Base-by-base conservation (phyloP, 176 grass and related monocot genomes). In the Musa beccarii region DNA sequence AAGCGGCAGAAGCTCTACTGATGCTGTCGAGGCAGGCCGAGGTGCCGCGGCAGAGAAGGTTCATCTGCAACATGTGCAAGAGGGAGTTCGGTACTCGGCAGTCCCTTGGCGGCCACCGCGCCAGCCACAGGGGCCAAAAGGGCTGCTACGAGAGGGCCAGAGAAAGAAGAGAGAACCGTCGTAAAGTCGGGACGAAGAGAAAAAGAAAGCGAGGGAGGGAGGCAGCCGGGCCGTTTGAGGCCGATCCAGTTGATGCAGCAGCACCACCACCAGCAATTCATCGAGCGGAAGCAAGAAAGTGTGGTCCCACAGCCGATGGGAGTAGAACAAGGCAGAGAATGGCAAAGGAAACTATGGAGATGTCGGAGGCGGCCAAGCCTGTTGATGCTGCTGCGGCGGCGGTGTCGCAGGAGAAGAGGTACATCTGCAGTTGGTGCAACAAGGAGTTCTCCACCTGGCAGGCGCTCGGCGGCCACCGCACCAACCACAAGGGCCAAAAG, bases 21-120 rank as follows among this genome's bases (percentile, higher is more conserved):
- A 26, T 1, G 28, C 15, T 68, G n/a, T 20, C 66, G 5, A 29
- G 29, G 15, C 66, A 69, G 10, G 29, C 0, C 11, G 25, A 17
- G 29, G 29, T 8, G 67, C 67, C 34, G 34, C 34, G 34, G 34
- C 34, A 66, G 63, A 10, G 63, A 23, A 10, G 11, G 22, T 66
- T 66, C 23, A 28, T 66, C 63, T 66, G 63, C 22, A 66, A 23
- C 63, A 26, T 21, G 22, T 66, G 63, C 63, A 28, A 66, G 11
- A 21, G 63, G 21, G 63, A 66, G 63, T 69, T 69, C 34, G 34
- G 34, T 19, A 74, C 72, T 0, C 22, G 53, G 23, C 75, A 77
- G 59, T 34, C 75, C 43, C 61, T 77, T 6, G 75, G 75, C 11
- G 75, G 75, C 11, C 75, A 77, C 75, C 75, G 75, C 19, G 75